A percentile compares a stretch with the other conserved stretches of the same genome.
These are phyloP conservation scores for Cercophora newfieldiana DNA, from an alignment of 495 filamentous ascomycete species.

Conservation along the genomic window DNA sequence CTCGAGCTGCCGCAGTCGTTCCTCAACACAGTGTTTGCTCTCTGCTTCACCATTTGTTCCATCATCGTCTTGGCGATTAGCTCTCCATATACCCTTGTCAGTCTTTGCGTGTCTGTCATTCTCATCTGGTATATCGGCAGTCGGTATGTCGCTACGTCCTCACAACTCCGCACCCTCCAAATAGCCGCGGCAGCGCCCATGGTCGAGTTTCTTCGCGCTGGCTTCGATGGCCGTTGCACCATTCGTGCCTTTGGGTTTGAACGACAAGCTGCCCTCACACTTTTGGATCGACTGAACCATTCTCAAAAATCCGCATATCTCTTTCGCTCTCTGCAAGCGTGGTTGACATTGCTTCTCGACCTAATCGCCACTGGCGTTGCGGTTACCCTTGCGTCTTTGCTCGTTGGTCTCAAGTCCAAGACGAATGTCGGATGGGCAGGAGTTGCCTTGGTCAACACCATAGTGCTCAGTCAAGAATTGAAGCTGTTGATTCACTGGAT, in stretches of 20 bases:
- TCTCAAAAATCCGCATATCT: background rate
- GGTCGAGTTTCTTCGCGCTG: background rate
- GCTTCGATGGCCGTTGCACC: background rate
- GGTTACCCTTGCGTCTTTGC: background rate
- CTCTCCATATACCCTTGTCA: background rate
- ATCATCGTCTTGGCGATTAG: background rate
- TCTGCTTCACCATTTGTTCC: background rate
- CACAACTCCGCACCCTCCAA: background rate
- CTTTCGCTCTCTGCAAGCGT: background rate
- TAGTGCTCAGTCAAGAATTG: background rate
- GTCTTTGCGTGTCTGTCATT: background rate
- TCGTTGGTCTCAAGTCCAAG: background rate
- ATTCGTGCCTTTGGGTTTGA: background rate
- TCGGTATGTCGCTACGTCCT: background rate
- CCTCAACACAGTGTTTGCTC: background rate
- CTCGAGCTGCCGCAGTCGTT: background rate
- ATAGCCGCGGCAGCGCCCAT: background rate
- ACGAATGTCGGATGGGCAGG: conserved; percentile 1
- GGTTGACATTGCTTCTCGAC: background rate
- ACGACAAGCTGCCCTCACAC: background rate
- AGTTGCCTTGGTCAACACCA: background rate
- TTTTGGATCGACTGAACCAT: background rate
- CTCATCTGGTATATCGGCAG: background rate
- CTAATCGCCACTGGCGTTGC: background rate
- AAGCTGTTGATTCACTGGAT: background rate